Conservation (phyloP, 805 yeast species). For the Pachysolen tannophilus region DNA sequence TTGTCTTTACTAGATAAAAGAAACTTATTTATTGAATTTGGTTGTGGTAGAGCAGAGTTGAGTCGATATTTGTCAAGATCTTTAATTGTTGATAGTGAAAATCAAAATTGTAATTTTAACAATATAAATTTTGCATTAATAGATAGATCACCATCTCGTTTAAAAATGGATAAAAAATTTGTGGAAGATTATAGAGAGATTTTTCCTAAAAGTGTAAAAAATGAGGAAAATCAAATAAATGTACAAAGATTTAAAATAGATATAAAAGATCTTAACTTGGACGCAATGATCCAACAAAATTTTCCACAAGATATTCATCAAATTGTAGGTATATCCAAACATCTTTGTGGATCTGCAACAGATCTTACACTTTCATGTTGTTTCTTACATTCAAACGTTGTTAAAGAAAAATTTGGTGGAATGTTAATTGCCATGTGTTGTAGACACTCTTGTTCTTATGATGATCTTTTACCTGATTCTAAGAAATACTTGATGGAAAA, state of each 20-base stretch:
- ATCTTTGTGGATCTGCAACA: conserved; percentile 91
- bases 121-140: conserved; percentile 45
- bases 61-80: conserved; percentile 49
- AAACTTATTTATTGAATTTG: conserved; percentile 61
- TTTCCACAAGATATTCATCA: conserved; percentile 8
- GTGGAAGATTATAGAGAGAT: conserved; percentile 37
- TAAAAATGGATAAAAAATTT: conserved; percentile 73
- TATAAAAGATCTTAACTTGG: conserved; percentile 65
- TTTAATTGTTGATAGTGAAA: conserved; percentile 10
- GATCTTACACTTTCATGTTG: conserved; percentile 73
- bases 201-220: conserved; percentile 8
- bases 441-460: conserved; percentile 70
- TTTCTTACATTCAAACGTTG: conserved; percentile 27
- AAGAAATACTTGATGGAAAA: conserved; percentile 26
- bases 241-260: conserved; percentile 59
- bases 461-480: conserved; percentile 43
- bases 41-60: conserved; percentile 86
- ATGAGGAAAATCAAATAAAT: conserved; percentile 19
- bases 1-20: conserved; percentile 27
- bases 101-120: conserved; percentile 5
- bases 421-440: conserved; percentile 88
- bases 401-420: conserved; percentile 30
- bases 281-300: conserved; percentile 29
- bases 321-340: conserved; percentile 70
- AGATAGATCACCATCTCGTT: conserved; percentile 69